Conservation (phyloP, 768 basidiomycete species). For the Cyathus striatus region DNA sequence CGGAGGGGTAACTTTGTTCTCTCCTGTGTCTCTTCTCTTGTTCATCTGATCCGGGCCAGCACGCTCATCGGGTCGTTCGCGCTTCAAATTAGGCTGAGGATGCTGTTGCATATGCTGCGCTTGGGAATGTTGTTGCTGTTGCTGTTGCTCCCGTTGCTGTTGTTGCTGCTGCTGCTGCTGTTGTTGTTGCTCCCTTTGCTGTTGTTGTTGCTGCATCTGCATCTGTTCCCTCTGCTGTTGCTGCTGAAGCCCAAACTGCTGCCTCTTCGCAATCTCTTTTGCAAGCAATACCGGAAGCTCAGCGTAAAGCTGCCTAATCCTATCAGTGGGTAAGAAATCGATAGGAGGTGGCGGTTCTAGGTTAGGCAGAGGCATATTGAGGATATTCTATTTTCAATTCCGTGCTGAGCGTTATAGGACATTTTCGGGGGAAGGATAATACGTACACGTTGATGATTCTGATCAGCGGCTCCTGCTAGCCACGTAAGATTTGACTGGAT, state of each 20-base stretch:
- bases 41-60: slow-evolving; percentile 34
- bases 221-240: too few species aligned
- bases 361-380: slow-evolving; percentile 40
- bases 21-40: slow-evolving; percentile 71
- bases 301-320: slow-evolving; percentile 60
- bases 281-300: slow-evolving; percentile 59
- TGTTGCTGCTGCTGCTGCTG: too few species aligned
- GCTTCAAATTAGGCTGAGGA: slow-evolving; percentile 39
- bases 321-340: slow-evolving; percentile 49
- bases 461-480: slow-evolving; percentile 66
- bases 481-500: slow-evolving; percentile 69
- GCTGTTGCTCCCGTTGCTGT: slow-evolving; percentile 11
- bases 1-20: slow-evolving; percentile 32
- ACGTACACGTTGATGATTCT: slow-evolving; percentile 42
- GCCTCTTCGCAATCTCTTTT: slow-evolving; percentile 50
- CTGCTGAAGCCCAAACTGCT: too few species aligned
- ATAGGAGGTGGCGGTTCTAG: slow-evolving; percentile 51
- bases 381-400: slow-evolving; percentile 17
- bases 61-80: slow-evolving; percentile 53
- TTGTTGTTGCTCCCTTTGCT: too few species aligned
- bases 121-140: slow-evolving; percentile 3
- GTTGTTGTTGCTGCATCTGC: too few species aligned
- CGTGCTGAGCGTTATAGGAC: slow-evolving; percentile 1
- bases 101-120: slow-evolving; percentile 3
- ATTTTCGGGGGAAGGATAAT: slow-evolving; percentile 3